A percentile compares a stretch with the other conserved stretches of the same genome.
Evolutionary conservation across 805 yeast genomes (phyloP).

Genomic region (Candida dajiaensis): DNA sequence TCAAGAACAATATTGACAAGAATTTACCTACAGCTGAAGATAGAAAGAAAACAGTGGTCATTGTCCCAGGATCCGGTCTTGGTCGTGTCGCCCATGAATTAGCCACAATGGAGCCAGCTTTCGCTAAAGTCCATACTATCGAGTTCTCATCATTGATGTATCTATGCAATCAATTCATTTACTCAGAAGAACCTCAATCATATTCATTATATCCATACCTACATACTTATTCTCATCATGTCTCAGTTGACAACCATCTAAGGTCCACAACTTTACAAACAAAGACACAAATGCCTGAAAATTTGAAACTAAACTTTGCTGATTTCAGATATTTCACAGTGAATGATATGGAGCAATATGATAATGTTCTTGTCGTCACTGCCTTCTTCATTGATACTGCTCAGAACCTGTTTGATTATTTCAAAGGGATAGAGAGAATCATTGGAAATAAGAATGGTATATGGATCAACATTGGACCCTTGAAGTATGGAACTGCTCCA

Average conservation of each 20-base stretch:
- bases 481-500: constrained; percentile 86
- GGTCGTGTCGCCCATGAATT: constrained; percentile 73
- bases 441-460: constrained; percentile 41
- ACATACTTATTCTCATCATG: constrained; percentile 67
- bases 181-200: constrained; percentile 20
- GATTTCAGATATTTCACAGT: constrained; percentile 57
- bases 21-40: constrained; percentile 23
- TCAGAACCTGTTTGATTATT: constrained; percentile 71
- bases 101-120: constrained; percentile 30
- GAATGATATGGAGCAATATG: constrained; percentile 24
- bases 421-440: constrained; percentile 54
- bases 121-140: constrained; percentile 55
- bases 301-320: constrained; percentile 43
- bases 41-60: constrained; percentile 39
- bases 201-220: constrained; percentile 41
- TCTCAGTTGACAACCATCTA: constrained; percentile 40
- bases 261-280: constrained; percentile 33
- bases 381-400: constrained; percentile 91
- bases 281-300: constrained; percentile 35
- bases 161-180: constrained; percentile 56
- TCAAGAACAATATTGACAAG: constrained; percentile 35
- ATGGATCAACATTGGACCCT: constrained; percentile 92
- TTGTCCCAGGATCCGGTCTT: constrained; percentile 86
- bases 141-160: constrained; percentile 78
- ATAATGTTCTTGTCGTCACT: constrained; percentile 51